These are phyloP conservation scores for Gynochthodes officinalis DNA, from an alignment of 257 asterid genomes.

Conservation along the genomic window DNA sequence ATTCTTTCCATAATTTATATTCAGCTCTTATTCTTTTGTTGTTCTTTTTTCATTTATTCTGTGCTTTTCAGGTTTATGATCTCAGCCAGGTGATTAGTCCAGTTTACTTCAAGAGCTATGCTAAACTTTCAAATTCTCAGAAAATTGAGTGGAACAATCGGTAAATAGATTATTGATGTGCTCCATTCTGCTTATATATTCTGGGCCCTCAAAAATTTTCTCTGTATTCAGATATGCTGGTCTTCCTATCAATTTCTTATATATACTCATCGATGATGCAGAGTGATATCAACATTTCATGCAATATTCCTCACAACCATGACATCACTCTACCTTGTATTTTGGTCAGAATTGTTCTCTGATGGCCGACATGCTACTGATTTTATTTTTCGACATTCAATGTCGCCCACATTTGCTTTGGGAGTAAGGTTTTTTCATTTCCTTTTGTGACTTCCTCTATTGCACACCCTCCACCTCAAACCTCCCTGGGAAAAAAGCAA, in stretches of 20 bases:
- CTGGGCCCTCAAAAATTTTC: not conserved
- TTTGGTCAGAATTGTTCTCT: conserved; percentile 60
- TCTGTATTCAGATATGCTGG: not conserved
- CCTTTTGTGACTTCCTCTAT: not conserved
- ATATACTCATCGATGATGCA: conserved; percentile 29
- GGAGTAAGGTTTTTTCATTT: conserved; percentile 51
- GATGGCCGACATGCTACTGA: conserved; percentile 35
- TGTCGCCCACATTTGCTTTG: conserved; percentile 48
- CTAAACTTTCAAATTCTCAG: conserved; percentile 42
- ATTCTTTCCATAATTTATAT: not conserved
- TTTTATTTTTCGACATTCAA: conserved; percentile 50
- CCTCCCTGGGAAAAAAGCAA: not conserved
- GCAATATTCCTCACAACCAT: conserved; percentile 51
- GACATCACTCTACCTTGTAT: conserved; percentile 56
- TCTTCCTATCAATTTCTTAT: conserved; percentile 14
- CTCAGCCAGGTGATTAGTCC: conserved; percentile 50
- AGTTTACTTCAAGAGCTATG: conserved; percentile 55
- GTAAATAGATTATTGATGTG: conserved; percentile 37
- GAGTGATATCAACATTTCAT: conserved; percentile 70
- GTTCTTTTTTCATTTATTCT: not conserved
- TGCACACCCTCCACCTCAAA: not conserved
- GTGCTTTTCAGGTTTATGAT: conserved; percentile 62
- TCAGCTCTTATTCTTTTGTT: not conserved
- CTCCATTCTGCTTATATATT: conserved; percentile 7
- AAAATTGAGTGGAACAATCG: conserved; percentile 88